phyloP scores from a whole-genome alignment of 495 filamentous ascomycete species.

The Podospora anserina region DNA sequence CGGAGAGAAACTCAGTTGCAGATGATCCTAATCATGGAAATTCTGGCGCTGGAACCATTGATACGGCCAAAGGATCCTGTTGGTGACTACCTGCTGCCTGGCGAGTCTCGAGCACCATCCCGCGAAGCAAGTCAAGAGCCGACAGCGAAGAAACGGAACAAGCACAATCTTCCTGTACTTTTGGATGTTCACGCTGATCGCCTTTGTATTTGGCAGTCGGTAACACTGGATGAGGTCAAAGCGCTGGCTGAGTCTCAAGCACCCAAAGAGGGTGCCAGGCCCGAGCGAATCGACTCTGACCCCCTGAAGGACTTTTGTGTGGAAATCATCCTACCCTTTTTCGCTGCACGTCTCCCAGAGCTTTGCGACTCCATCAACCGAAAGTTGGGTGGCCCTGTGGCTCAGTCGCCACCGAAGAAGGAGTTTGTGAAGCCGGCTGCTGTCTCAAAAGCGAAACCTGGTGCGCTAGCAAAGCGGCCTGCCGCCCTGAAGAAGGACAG shows the following conservation, averaged over 20 bases:
- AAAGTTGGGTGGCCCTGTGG: conserved; percentile 77
- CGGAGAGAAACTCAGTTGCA: conserved; percentile 82
- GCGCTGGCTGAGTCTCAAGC: conserved; percentile 50
- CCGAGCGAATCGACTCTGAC: conserved; percentile 36
- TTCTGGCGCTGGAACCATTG: conserved; percentile 67
- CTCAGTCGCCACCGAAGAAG: conserved; percentile 59
- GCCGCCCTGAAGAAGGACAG: conserved; percentile 50
- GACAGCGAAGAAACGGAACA: conserved; percentile 38
- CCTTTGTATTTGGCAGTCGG: conserved; percentile 95
- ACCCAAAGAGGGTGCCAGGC: conserved; percentile 27
- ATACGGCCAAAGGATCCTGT: conserved; percentile 37
- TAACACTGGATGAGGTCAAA: conserved; percentile 54
- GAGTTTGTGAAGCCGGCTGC: conserved; percentile 42
- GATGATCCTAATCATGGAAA: conserved; percentile 85
- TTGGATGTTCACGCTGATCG: conserved; percentile 86
- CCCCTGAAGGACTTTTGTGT: conserved; percentile 70
- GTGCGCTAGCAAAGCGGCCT: conserved; percentile 54
- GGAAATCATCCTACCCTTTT: conserved; percentile 93
- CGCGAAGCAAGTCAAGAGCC: conserved; percentile 28
- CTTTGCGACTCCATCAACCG: conserved; percentile 74
- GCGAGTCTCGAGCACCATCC: conserved; percentile 24
- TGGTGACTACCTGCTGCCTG: conserved; percentile 42
- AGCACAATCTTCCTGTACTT: conserved; percentile 49
- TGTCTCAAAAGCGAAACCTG: conserved; percentile 45
- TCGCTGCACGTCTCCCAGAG: conserved; percentile 76